Conservation (phyloP, 1,284 basidiomycete species). For the Ceratobasidium sp. region DNA sequence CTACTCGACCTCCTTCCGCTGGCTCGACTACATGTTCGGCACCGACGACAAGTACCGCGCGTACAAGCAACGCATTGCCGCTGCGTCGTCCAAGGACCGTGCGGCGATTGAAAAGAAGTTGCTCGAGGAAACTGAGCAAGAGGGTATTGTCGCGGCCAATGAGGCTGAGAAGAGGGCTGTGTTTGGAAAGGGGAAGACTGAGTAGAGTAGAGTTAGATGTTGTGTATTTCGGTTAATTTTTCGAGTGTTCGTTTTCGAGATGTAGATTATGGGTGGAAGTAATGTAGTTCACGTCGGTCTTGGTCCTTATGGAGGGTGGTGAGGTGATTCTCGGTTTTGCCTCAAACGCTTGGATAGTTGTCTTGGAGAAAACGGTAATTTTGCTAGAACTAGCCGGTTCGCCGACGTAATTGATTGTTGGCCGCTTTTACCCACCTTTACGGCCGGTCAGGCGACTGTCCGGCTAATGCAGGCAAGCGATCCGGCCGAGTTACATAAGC, state of each 20-base stretch:
- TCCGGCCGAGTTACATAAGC: too few relatives aligned
- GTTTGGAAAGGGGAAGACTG: slow-evolving; percentile 38
- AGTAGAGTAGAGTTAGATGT: slow-evolving; percentile 22
- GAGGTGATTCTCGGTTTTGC: too few relatives aligned
- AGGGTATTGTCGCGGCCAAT: slow-evolving; percentile 80
- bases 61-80: slow-evolving; percentile 74
- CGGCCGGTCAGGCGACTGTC: too few relatives aligned
- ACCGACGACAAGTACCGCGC: slow-evolving; percentile 88
- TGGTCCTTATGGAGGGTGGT: too few relatives aligned
- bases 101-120: slow-evolving; percentile 71
- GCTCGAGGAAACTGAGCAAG: slow-evolving; percentile 74
- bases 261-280: not conserved
- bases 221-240: slow-evolving; percentile 3
- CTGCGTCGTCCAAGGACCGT: slow-evolving; percentile 64
- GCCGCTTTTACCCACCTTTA: too few relatives aligned
- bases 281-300: slow-evolving; percentile 13
- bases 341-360: too few relatives aligned
- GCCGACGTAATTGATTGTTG: too few relatives aligned
- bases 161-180: slow-evolving; percentile 62
- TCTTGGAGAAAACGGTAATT: too few relatives aligned
- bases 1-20: slow-evolving; percentile 92
- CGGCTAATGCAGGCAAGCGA: too few relatives aligned
- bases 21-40: slow-evolving; percentile 89
- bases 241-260: not conserved
- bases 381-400: too few relatives aligned